phyloP scores from a whole-genome alignment of 1,139 yeast species.

The Hansenula anomala region DNA sequence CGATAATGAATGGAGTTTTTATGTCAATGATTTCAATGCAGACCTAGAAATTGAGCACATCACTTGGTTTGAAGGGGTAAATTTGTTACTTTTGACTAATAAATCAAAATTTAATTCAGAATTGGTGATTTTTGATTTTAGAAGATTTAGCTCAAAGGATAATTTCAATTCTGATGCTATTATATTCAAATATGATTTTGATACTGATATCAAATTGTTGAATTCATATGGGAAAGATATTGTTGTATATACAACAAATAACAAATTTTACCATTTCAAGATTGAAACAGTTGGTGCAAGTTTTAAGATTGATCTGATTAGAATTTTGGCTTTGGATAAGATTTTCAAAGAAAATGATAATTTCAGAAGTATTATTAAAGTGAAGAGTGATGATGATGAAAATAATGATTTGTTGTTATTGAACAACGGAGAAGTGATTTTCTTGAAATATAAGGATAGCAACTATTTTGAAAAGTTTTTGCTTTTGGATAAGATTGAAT shows the following conservation, averaged over 20 bases:
- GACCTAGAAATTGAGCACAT: slow-evolving; percentile 15
- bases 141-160: slow-evolving; percentile 12
- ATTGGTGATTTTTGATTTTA: slow-evolving; percentile 19
- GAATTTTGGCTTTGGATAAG: slow-evolving; percentile 16
- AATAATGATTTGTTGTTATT: slow-evolving; percentile 26
- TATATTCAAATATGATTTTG: slow-evolving; percentile 24
- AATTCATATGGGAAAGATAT: slow-evolving; percentile 18
- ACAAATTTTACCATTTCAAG: slow-evolving; percentile 18
- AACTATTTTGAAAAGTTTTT: slow-evolving; percentile 14
- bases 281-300: slow-evolving; percentile 9
- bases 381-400: slow-evolving; percentile 18
- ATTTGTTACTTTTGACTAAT: slow-evolving; percentile 17
- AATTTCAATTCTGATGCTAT: slow-evolving; percentile 19
- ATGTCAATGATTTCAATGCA: slow-evolving; percentile 23
- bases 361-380: slow-evolving; percentile 13
- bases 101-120: slow-evolving; percentile 14
- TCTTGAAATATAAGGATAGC: slow-evolving; percentile 11
- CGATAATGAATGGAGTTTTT: slow-evolving; percentile 29
- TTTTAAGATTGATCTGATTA: slow-evolving; percentile 19
- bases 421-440: slow-evolving; percentile 26
- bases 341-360: slow-evolving; percentile 6
- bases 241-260: slow-evolving; percentile 13
- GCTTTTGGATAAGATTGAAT: slow-evolving; percentile 24
- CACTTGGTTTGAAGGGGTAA: slow-evolving; percentile 15
- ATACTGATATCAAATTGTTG: slow-evolving; percentile 12